These are phyloP conservation scores for Psilocybe subaeruginosa DNA, from an alignment of 768 basidiomycete genomes.

Conservation along the genomic window DNA sequence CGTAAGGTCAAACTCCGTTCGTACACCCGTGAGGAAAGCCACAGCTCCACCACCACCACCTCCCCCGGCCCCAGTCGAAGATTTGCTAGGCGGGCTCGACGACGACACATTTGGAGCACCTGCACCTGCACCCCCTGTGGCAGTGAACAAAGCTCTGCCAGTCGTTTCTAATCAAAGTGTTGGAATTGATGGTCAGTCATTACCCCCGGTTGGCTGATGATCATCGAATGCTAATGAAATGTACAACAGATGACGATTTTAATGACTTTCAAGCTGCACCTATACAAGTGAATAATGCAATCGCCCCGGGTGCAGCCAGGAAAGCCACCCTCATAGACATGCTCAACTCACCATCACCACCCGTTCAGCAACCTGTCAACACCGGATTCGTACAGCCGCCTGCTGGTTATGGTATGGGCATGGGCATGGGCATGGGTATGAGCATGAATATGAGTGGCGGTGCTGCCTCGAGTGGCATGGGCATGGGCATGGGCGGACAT, in stretches of 20 bases:
- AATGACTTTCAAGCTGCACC: conserved; percentile 85
- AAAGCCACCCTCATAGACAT: conserved; percentile 54
- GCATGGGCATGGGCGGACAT: conserved; percentile 32
- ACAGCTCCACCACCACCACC: conserved; percentile 40
- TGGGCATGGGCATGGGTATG: conserved; percentile 14
- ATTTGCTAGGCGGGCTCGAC: conserved; percentile 82
- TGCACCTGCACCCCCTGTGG: conserved; percentile 25
- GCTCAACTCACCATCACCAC: conserved; percentile 39
- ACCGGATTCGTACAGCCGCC: conserved; percentile 32
- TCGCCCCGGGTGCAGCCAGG: conserved; percentile 18
- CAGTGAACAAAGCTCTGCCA: conserved; percentile 59
- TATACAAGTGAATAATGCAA: conserved; percentile 33
- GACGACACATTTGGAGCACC: conserved; percentile 53
- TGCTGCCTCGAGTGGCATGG: conserved; percentile 17
- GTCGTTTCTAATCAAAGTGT: conserved; percentile 37
- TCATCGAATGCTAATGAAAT: too few relatives aligned
- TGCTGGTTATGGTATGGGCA: conserved; percentile 18
- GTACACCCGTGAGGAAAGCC: conserved; percentile 38
- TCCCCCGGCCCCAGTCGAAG: conserved; percentile 53
- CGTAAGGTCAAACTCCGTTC: conserved; percentile 36
- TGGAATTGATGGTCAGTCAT: conserved; percentile 44
- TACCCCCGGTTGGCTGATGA: neutral
- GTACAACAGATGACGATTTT: conserved; percentile 72
- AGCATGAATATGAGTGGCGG: conserved; percentile 8
- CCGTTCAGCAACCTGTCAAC: conserved; percentile 31